phyloP scores from a whole-genome alignment of 257 asterid genomes.

The Ophiorrhiza pumila region DNA sequence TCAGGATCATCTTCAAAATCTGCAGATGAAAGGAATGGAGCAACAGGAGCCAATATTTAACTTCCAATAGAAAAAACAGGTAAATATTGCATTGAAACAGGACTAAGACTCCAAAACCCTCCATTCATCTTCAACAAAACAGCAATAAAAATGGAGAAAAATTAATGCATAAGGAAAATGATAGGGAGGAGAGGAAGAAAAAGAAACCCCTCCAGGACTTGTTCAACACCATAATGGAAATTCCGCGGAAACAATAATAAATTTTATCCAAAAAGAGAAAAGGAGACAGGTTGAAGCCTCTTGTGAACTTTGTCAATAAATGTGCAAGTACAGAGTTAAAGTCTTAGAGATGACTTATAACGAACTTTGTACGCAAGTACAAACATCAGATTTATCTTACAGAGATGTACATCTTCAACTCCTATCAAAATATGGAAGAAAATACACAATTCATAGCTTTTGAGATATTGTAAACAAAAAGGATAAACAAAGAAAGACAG shows the following conservation, averaged over 20 bases:
- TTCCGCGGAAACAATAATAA: neutral
- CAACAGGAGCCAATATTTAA: neutral
- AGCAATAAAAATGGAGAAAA: neutral
- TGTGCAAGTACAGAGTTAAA: too few relatives aligned
- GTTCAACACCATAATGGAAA: neutral
- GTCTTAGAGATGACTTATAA: neutral
- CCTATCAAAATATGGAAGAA: neutral
- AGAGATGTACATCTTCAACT: neutral
- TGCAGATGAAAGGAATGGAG: constrained; percentile 21
- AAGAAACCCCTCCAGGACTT: neutral
- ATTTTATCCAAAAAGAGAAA: neutral
- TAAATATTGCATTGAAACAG: neutral
- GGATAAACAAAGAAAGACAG: too few relatives aligned
- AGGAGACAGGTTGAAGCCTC: neutral
- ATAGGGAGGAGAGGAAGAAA: too few relatives aligned
- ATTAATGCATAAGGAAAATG: neutral
- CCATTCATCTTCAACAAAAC: neutral
- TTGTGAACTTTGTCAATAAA: neutral
- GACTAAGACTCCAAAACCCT: neutral
- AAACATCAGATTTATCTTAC: neutral
- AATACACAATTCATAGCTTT: too few relatives aligned
- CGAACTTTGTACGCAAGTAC: neutral
- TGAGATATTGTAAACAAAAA: too few relatives aligned
- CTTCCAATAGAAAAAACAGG: constrained; percentile 6
- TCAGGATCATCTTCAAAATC: constrained; percentile 85